phyloP scores from a whole-genome alignment of 805 yeast genomes.

The Kazachstania viticola region DNA sequence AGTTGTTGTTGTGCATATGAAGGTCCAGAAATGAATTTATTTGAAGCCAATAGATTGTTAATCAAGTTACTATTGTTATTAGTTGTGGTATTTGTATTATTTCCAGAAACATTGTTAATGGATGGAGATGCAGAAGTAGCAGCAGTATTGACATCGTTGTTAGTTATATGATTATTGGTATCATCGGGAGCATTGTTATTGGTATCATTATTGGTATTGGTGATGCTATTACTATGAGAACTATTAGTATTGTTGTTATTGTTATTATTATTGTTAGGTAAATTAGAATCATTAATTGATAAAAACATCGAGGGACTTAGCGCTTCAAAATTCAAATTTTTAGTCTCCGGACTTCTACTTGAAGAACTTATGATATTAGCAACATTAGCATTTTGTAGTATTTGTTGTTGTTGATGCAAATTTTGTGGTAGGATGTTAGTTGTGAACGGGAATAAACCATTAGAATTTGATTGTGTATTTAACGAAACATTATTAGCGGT shows the following conservation, averaged over 20 bases:
- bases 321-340: too few relatives aligned
- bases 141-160: neutral
- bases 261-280: too few relatives aligned
- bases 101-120: neutral
- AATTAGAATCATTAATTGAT: too few relatives aligned
- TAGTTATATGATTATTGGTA: neutral
- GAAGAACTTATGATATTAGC: too few relatives aligned
- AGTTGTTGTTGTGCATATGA: slow-evolving; percentile 9
- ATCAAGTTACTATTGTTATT: neutral
- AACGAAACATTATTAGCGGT: too few relatives aligned
- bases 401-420: neutral
- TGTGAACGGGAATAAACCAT: neutral
- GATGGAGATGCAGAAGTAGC: neutral
- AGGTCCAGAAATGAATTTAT: slow-evolving; percentile 2
- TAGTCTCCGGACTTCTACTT: too few relatives aligned
- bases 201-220: too few relatives aligned
- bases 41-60: neutral
- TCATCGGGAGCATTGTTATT: too few relatives aligned
- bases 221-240: too few relatives aligned
- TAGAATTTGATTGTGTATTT: too few relatives aligned
- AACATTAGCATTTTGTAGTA: neutral
- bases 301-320: too few relatives aligned
- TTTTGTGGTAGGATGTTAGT: neutral
- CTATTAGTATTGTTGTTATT: too few relatives aligned
- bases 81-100: neutral